Conservation (phyloP, 2,329 filamentous ascomycete genomes). For the Tolypocladium guangdongense region DNA sequence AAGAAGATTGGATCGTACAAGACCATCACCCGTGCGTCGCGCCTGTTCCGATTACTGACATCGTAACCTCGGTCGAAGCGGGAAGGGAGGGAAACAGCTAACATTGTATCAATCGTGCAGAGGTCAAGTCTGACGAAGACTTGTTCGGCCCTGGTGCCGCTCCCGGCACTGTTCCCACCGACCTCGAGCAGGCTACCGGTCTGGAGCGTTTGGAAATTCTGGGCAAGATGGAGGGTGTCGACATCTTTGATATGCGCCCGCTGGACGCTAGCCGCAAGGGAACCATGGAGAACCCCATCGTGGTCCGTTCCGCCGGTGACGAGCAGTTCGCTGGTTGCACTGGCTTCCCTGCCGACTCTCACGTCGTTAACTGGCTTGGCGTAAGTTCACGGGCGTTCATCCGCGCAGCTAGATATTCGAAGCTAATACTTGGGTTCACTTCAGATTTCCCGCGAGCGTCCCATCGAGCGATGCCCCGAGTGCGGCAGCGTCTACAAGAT, state of each 20-base stretch:
- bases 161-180: slow-evolving; percentile 78
- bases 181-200: slow-evolving; percentile 93
- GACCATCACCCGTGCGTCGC: slow-evolving; percentile 34
- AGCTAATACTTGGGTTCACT: background rate
- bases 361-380: slow-evolving; percentile 82
- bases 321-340: slow-evolving; percentile 98
- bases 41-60: slow-evolving; percentile 6
- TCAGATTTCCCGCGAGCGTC: slow-evolving; percentile 78
- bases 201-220: slow-evolving; percentile 97
- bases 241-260: slow-evolving; percentile 97
- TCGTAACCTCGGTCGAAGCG: slow-evolving; percentile 13
- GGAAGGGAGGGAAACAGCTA: slow-evolving; percentile 10
- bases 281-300: slow-evolving; percentile 84
- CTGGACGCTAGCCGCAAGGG: slow-evolving; percentile 84
- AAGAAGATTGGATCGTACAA: slow-evolving; percentile 37
- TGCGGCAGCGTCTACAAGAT: slow-evolving; percentile 97
- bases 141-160: slow-evolving; percentile 74
- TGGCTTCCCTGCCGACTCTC: slow-evolving; percentile 83
- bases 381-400: slow-evolving; percentile 40
- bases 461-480: slow-evolving; percentile 89
- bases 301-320: slow-evolving; percentile 82
- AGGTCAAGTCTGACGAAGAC: slow-evolving; percentile 73
- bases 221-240: slow-evolving; percentile 97
- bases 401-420: background rate
- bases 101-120: slow-evolving; percentile 34